A percentile compares a stretch with the other conserved stretches of the same genome.
Conservation (phyloP, 2,329 filamentous ascomycete genomes). For the Colletotrichum eleusines region DNA sequence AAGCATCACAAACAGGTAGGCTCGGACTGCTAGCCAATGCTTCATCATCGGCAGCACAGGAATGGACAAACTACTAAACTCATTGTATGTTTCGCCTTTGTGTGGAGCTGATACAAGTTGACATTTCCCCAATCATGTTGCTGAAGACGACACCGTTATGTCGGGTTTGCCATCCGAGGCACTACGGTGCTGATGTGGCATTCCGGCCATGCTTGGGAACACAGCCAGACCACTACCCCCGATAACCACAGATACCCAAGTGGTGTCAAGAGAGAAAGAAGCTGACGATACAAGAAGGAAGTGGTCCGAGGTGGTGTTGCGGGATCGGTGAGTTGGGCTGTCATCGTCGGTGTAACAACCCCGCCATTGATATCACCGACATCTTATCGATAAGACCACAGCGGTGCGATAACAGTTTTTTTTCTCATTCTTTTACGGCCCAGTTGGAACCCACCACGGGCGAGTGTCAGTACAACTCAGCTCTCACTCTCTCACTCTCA, state of each 20-base stretch:
- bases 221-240: too few species aligned
- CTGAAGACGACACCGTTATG: background rate
- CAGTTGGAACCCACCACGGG: slow-evolving; percentile 19
- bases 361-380: slow-evolving; percentile 15
- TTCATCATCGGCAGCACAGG: background rate
- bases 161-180: too few species aligned
- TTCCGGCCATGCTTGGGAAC: background rate
- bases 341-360: slow-evolving; percentile 12
- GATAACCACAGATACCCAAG: background rate
- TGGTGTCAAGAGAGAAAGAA: background rate
- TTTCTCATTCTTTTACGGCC: slow-evolving; percentile 21
- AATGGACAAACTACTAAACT: background rate
- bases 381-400: slow-evolving; percentile 39
- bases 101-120: background rate
- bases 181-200: too few species aligned
- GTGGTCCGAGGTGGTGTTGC: background rate
- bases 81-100: too few species aligned
- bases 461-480: slow-evolving; percentile 11
- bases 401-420: slow-evolving; percentile 40
- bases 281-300: background rate
- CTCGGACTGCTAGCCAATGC: background rate
- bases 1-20: background rate
- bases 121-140: background rate
- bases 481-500: slow-evolving; percentile 19
- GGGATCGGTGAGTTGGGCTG: background rate